Evolutionary conservation across 768 basidiomycete genomes (phyloP), one percentile per base, ranked within the genome.

Genomic region (Lepiota brunneoincarnata): DNA sequence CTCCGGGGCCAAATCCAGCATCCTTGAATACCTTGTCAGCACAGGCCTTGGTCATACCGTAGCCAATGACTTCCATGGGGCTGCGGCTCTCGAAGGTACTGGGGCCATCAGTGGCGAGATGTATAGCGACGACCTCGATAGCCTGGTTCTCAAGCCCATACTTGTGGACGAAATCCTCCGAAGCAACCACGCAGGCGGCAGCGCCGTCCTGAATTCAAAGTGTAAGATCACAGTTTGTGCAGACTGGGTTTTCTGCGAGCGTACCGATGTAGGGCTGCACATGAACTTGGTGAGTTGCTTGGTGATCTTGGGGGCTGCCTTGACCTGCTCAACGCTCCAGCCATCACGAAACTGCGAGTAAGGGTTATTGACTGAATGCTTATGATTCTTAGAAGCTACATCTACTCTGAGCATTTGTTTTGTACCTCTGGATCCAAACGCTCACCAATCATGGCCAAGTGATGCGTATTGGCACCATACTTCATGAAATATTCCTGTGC

Each of bases 311-410:
- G 80, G 77, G 2, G 89, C 78, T 10, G 75, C 73, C 49, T 89
- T 64, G 23, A 92, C 77, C 61, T 92, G 79, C 59, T 91, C 83
- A 17, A 81, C 79, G 17, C 75, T 83, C 86, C 88, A 91, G 4
- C 87, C 87, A 61, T 86, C 79, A 4, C 84, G 79, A 68, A 94
- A 94, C 65, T 94, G 92, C 0, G 89, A 86, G 60, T 93, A 94
- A 0, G 90, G 90, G 60, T 94, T 93, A 52, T 87, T 87, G 52
- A 85, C 64, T 0, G 89, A 89, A 65, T 93, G 91, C 54, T 77
- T 81, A 64, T 93, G 91, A 61, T 91, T 92, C 75, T 94, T 93
- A 18, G 87, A 81, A 24, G 89, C 89, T 89, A 54, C 1, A 28
- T 9, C 49, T 18, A 7, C 24, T 38, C 42, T 51, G 46, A 51